Base-by-base conservation (phyloP, 805 yeast genomes). In the Kodamaea laetipori region DNA sequence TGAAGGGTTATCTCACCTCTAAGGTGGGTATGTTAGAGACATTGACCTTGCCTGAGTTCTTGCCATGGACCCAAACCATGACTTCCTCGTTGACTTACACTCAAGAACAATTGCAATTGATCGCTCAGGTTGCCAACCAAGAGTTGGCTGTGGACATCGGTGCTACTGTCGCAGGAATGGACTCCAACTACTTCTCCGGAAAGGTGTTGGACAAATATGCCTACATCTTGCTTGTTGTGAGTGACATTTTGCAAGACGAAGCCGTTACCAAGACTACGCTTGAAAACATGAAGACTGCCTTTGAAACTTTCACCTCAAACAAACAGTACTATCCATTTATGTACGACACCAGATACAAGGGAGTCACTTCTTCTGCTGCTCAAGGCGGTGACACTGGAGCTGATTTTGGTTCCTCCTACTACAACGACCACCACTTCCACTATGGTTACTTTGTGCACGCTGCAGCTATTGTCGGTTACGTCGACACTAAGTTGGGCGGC, bases 361-460 rank as follows among this genome's bases (percentile, higher is more conserved):
- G 85, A 44, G 67, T 81, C 10, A 75, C 82, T n/a, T 74, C 84
- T 1, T 64, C 76, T 28, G 76, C 75, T 7, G 61, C 73, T 16
- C 69, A 70, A 49, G 47, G 57, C 40, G 77, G 78, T 44, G 76
- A 74, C 45, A 52, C 69, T 19, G 66, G 68, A 26, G 72, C 71
- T 30, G 84, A 81, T 55, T 88, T 74, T 59, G 95, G 95, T 37
- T 76, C 84, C 59, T 77, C 86, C 17, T 84, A 78, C 60, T 87
- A 86, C 64, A 86, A 87, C 53, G 95, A 88, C 56, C 95, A 88
- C 55, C 94, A 87, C 58, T 88, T 86, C 76, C 95, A 88, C 60
- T 88, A 84, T 56, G 94, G 94, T 8, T 88, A 86, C 62, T 83
- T 81, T 52, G 74, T 87, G 37, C 90, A 86, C 58, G 86, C 95